These are phyloP conservation scores for Apophysomyces ossiformis DNA, from an alignment of 371 early-diverging fungal species.

Conservation along the genomic window DNA sequence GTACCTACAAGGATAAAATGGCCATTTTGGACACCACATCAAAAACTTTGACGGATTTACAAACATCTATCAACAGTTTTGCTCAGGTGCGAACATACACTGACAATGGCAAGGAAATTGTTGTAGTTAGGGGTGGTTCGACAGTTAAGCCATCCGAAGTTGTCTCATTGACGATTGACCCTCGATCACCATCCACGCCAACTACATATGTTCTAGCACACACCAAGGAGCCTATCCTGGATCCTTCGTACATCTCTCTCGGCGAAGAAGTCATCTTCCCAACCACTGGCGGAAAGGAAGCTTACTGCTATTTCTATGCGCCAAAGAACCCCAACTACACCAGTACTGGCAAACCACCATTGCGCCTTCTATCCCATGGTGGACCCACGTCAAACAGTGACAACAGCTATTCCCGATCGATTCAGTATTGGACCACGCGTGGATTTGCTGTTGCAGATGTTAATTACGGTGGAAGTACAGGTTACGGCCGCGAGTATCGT, in stretches of 20 bases:
- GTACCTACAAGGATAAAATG: slow-evolving; percentile 46
- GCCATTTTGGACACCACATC: slow-evolving; percentile 53
- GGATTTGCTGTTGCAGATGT: slow-evolving; percentile 77
- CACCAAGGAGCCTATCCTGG: slow-evolving; percentile 30
- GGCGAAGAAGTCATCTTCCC: slow-evolving; percentile 69
- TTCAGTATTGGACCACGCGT: slow-evolving; percentile 80
- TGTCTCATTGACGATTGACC: slow-evolving; percentile 23
- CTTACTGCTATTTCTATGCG: slow-evolving; percentile 67
- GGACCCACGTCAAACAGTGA: slow-evolving; percentile 63
- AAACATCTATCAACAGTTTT: slow-evolving; percentile 37
- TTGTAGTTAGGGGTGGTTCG: slow-evolving; percentile 38
- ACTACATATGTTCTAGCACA: slow-evolving; percentile 22
- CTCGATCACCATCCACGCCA: background rate
- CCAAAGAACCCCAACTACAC: slow-evolving; percentile 67
- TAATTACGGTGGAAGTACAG: slow-evolving; percentile 81
- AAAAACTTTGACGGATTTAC: slow-evolving; percentile 48
- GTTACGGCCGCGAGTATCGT: slow-evolving; percentile 76
- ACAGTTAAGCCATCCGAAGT: slow-evolving; percentile 28
- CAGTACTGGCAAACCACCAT: slow-evolving; percentile 65
- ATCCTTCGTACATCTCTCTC: slow-evolving; percentile 59
- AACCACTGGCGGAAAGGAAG: slow-evolving; percentile 50
- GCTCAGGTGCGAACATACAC: slow-evolving; percentile 35
- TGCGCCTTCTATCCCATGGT: slow-evolving; percentile 74
- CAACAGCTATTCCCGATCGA: slow-evolving; percentile 46
- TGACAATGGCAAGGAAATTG: slow-evolving; percentile 36